Conservation (phyloP, 108 stramenopile genomes). For the Cylindrotheca fusiformis region DNA sequence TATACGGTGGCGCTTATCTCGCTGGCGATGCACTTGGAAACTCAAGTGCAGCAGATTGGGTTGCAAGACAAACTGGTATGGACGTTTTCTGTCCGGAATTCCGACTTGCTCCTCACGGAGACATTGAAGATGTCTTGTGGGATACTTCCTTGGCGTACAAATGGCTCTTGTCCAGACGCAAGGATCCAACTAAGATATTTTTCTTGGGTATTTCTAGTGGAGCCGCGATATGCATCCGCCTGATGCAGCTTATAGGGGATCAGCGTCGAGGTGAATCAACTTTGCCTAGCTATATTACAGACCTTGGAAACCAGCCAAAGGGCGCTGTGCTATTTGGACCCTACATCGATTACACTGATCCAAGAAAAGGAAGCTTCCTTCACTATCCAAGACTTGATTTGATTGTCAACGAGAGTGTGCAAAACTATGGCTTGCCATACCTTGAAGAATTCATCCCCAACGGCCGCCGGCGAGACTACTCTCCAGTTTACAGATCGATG, state of each 20-base stretch:
- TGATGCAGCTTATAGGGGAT: slow-evolving; percentile 64
- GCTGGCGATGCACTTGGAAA: slow-evolving; percentile 70
- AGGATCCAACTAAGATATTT: slow-evolving; percentile 51
- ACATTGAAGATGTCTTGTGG: slow-evolving; percentile 68
- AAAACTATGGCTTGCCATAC: slow-evolving; percentile 38
- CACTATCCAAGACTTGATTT: slow-evolving; percentile 70
- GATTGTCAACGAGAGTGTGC: slow-evolving; percentile 63
- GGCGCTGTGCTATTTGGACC: slow-evolving; percentile 71
- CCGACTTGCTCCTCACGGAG: slow-evolving; percentile 58
- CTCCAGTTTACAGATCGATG: slow-evolving; percentile 60
- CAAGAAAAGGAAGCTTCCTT: slow-evolving; percentile 49
- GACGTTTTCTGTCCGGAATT: slow-evolving; percentile 74
- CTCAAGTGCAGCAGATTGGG: slow-evolving; percentile 36
- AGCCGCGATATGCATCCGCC: slow-evolving; percentile 53
- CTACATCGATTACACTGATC: slow-evolving; percentile 68
- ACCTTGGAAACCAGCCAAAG: slow-evolving; percentile 32
- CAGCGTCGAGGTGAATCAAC: slow-evolving; percentile 22
- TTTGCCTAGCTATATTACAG: slow-evolving; percentile 10
- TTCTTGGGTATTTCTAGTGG: slow-evolving; percentile 71
- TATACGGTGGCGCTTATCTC: slow-evolving; percentile 80
- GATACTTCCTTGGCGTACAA: slow-evolving; percentile 54
- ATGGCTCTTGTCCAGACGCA: slow-evolving; percentile 11
- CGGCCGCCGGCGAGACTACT: slow-evolving; percentile 46
- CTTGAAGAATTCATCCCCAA: slow-evolving; percentile 28
- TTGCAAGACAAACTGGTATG: slow-evolving; percentile 30